Evolutionary conservation across 495 filamentous ascomycete genomes (phyloP).

Genomic region (Xylaria nigripes): DNA sequence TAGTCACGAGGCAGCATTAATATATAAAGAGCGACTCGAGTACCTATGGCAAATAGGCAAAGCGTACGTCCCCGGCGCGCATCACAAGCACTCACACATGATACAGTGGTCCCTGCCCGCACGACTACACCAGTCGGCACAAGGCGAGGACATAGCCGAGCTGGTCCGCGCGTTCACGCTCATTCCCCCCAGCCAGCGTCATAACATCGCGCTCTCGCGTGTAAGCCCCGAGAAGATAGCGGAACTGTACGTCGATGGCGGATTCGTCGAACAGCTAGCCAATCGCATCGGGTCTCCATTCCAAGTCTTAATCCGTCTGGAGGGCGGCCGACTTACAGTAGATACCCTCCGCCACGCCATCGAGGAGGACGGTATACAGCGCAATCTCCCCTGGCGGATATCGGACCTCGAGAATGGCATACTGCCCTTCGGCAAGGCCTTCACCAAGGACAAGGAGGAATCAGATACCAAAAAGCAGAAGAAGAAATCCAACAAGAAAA

Average conservation of each 20-base stretch:
- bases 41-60: slow-evolving; percentile 39
- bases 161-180: slow-evolving; percentile 44
- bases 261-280: slow-evolving; percentile 23
- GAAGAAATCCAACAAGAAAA: too few relatives aligned
- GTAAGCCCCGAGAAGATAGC: slow-evolving; percentile 19
- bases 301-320: slow-evolving; percentile 38
- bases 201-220: slow-evolving; percentile 17
- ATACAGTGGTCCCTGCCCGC: slow-evolving; percentile 9
- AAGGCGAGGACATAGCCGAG: slow-evolving; percentile 39
- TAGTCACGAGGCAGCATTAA: slow-evolving; percentile 41
- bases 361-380: slow-evolving; percentile 33
- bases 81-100: slow-evolving; percentile 4
- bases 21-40: slow-evolving; percentile 44
- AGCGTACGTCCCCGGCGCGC: slow-evolving; percentile 22
- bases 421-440: slow-evolving; percentile 20
- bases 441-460: slow-evolving; percentile 15
- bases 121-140: slow-evolving; percentile 15
- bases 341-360: slow-evolving; percentile 30
- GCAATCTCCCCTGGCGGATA: slow-evolving; percentile 39
- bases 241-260: slow-evolving; percentile 36
- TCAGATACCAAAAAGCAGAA: too few relatives aligned
- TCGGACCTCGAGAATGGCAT: slow-evolving; percentile 14
- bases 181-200: slow-evolving; percentile 32
- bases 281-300: slow-evolving; percentile 25
- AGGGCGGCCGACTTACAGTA: slow-evolving; percentile 28